A percentile compares a stretch with the other conserved stretches of the same genome.
Conservation (phyloP, 306 rosid species). For the Phaseolus lunatus region DNA sequence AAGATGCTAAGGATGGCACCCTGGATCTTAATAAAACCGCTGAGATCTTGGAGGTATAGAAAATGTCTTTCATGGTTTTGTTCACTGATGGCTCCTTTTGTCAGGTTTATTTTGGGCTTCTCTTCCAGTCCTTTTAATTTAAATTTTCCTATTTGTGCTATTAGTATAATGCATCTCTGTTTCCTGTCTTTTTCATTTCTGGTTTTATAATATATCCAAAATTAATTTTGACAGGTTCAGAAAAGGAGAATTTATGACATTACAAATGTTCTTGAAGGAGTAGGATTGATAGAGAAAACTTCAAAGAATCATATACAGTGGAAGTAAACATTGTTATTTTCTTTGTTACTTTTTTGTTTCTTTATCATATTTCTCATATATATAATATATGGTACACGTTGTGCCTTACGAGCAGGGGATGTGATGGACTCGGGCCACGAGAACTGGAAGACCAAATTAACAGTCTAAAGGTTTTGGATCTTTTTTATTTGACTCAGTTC, state of each 20-base stretch:
- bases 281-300: conserved; percentile 80
- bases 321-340: conserved; percentile 60
- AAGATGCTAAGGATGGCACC: conserved; percentile 70
- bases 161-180: conserved; percentile 7
- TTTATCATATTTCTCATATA: conserved; percentile 23
- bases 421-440: conserved; percentile 46
- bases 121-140: neutral
- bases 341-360: conserved; percentile 28
- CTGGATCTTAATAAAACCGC: conserved; percentile 80
- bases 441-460: conserved; percentile 59
- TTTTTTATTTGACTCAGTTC: conserved; percentile 20
- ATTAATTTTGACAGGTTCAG: conserved; percentile 64
- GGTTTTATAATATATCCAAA: conserved; percentile 18
- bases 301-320: conserved; percentile 82
- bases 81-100: neutral
- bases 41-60: conserved; percentile 67
- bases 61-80: conserved; percentile 27
- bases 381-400: conserved; percentile 16
- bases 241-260: conserved; percentile 90
- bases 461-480: conserved; percentile 55
- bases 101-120: conserved; percentile 7
- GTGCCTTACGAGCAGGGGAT: conserved; percentile 58
- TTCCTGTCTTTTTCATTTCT: neutral
- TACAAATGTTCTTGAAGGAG: conserved; percentile 90
- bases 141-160: neutral